Conservation (phyloP, 768 basidiomycete genomes). For the Collybiopsis confluens region DNA sequence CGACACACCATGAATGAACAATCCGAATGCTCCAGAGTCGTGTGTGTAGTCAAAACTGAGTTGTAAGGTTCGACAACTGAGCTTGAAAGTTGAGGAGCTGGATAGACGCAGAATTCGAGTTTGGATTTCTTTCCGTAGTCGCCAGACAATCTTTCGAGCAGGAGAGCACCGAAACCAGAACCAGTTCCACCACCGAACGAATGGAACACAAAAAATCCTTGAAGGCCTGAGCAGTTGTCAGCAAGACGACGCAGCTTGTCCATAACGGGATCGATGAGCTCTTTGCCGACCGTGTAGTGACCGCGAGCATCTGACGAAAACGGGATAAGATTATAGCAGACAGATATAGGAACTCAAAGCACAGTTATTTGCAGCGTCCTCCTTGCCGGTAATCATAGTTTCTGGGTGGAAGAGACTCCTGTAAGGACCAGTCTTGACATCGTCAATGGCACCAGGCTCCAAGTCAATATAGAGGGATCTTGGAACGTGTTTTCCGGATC, state of each 20-base stretch:
- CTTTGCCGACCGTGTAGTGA: conserved; percentile 98
- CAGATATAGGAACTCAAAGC: conserved; percentile 24
- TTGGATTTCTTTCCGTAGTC: conserved; percentile 99
- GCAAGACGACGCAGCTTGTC: conserved; percentile 93
- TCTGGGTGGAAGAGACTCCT: conserved; percentile 96
- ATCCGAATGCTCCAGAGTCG: conserved; percentile 97
- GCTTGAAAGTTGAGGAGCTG: conserved; percentile 87
- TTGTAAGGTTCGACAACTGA: conserved; percentile 99
- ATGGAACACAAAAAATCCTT: conserved; percentile 99
- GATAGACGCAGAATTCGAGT: conserved; percentile 97
- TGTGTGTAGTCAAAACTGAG: conserved; percentile 94
- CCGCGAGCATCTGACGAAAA: conserved; percentile 79
- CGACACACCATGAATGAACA: conserved; percentile 93
- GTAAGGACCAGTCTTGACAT: conserved; percentile 90
- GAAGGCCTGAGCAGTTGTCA: conserved; percentile 94
- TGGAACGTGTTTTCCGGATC: conserved; percentile 92
- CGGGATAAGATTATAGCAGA: conserved; percentile 15
- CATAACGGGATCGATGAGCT: conserved; percentile 93
- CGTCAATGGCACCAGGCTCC: conserved; percentile 94
- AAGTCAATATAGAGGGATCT: conserved; percentile 95
- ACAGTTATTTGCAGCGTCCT: conserved; percentile 99
- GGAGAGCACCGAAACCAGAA: conserved; percentile 94
- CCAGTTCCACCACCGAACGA: conserved; percentile 99
- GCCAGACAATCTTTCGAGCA: conserved; percentile 91
- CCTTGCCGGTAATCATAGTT: conserved; percentile 94